A percentile compares a stretch with the other conserved stretches of the same genome.
Conservation (phyloP, 2,329 filamentous ascomycete genomes). For the Clarireedia hainanense region DNA sequence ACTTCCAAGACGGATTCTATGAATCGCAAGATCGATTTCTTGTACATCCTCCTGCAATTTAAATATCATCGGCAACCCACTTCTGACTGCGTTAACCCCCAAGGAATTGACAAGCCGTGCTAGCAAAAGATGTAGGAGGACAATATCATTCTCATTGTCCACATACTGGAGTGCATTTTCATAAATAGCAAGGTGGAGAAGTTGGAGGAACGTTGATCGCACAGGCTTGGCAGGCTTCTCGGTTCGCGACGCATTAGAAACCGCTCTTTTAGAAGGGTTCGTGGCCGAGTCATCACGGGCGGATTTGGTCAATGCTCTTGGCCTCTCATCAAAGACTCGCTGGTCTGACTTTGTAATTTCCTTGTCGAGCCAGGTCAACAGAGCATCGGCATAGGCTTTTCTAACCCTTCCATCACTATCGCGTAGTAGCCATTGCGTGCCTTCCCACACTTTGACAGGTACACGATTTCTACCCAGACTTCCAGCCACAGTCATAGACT, state of each 20-base stretch:
- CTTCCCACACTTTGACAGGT: conserved; percentile 82
- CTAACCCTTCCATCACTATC: conserved; percentile 73
- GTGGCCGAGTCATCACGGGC: conserved; percentile 24
- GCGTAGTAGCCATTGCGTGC: conserved; percentile 86
- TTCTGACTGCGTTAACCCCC: conserved; percentile 73
- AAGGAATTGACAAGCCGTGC: conserved; percentile 66
- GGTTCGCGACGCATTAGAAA: conserved; percentile 55
- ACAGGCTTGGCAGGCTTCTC: conserved; percentile 21
- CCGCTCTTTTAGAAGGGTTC: conserved; percentile 44
- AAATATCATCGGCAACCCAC: conserved; percentile 81
- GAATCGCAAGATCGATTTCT: conserved; percentile 53
- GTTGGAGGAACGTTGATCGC: conserved; percentile 57
- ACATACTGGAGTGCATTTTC: conserved; percentile 73
- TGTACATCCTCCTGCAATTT: conserved; percentile 79
- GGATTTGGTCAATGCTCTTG: conserved; percentile 34
- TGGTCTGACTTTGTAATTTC: conserved; percentile 65
- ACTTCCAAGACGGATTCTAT: conserved; percentile 74
- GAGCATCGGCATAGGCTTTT: conserved; percentile 75
- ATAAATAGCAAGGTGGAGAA: conserved; percentile 82
- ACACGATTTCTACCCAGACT: conserved; percentile 67
- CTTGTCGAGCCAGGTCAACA: conserved; percentile 77
- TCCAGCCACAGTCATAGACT: conserved; percentile 50
- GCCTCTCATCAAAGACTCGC: conserved; percentile 49
- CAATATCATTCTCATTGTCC: conserved; percentile 64
- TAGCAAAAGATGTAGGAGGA: conserved; percentile 70